phyloP scores from a whole-genome alignment of 805 yeast genomes.

The Kodamaea hsintzibuensis region DNA sequence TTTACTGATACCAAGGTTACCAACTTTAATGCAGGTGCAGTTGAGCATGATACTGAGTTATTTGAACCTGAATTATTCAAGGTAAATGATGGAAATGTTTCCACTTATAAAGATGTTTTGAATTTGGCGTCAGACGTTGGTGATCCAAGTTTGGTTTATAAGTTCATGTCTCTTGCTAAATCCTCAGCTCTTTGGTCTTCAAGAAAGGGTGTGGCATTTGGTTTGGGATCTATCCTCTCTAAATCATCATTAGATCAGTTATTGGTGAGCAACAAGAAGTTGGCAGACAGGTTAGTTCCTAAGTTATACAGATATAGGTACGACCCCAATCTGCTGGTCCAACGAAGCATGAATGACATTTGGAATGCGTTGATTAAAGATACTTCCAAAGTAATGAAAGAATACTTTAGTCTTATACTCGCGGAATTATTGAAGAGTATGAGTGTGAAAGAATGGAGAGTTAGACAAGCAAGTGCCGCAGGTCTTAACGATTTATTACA shows the following conservation, averaged over 20 bases:
- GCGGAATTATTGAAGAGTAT: conserved; percentile 64
- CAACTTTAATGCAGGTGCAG: conserved; percentile 59
- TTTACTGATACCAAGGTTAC: conserved; percentile 69
- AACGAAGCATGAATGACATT: conserved; percentile 82
- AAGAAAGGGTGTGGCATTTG: conserved; percentile 91
- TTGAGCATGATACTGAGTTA: conserved; percentile 76
- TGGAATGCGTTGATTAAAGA: conserved; percentile 75
- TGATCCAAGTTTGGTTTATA: conserved; percentile 90
- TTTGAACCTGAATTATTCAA: conserved; percentile 81
- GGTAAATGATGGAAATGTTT: conserved; percentile 82
- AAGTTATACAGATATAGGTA: conserved; percentile 79
- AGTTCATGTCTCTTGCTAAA: conserved; percentile 89
- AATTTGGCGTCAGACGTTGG: conserved; percentile 92
- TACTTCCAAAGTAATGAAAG: conserved; percentile 52
- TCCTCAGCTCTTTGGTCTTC: conserved; percentile 90
- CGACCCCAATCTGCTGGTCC: conserved; percentile 78
- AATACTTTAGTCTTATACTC: conserved; percentile 59
- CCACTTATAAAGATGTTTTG: conserved; percentile 88
- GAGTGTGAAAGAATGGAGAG: conserved; percentile 89
- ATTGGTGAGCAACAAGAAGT: conserved; percentile 50
- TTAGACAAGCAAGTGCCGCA: conserved; percentile 79
- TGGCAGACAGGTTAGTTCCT: conserved; percentile 69
- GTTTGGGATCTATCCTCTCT: conserved; percentile 81
- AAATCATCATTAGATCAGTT: conserved; percentile 70
- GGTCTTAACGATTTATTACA: conserved; percentile 73